Conservation (phyloP, 176 grass and related monocot genomes). For the Oryza glumipatula region DNA sequence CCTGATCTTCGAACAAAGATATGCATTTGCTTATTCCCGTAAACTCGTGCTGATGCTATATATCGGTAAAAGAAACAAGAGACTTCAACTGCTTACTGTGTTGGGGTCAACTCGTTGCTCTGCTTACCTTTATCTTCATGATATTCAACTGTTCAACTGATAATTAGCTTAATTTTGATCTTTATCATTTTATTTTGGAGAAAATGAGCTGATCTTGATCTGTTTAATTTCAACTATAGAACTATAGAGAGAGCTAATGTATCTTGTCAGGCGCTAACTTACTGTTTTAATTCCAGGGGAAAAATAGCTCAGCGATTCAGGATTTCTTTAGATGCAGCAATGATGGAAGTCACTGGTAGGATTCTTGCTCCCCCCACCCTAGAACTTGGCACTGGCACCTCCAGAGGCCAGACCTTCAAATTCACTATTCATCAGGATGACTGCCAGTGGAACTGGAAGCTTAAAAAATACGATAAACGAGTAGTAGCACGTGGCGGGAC, state of each 20-base stretch:
- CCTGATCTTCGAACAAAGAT: no score
- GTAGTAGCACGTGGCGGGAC: conserved; percentile 28
- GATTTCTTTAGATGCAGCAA: conserved; percentile 37
- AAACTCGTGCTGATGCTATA: no score
- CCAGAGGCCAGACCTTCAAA: conserved; percentile 21
- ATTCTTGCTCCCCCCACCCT: conserved; percentile 53
- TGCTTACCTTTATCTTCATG: not conserved
- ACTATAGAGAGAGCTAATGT: not conserved
- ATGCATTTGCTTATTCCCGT: no score
- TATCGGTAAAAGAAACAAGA: not conserved
- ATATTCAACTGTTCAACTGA: not conserved
- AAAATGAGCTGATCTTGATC: not conserved
- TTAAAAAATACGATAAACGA: no score
- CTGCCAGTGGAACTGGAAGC: conserved; percentile 56
- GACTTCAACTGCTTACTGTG: not conserved
- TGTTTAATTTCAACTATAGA: not conserved
- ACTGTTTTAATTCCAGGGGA: conserved; percentile 42
- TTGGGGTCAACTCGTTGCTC: not conserved
- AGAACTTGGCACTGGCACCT: conserved; percentile 27
- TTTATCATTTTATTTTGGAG: not conserved
- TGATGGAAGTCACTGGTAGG: conserved; percentile 60
- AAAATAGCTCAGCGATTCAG: conserved; percentile 29
- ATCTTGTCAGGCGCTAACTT: not conserved
- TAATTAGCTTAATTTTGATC: not conserved
- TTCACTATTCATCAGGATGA: conserved; percentile 18